phyloP scores from a whole-genome alignment of 2,329 filamentous ascomycete species.

The Nigrospora osmanthi region DNA sequence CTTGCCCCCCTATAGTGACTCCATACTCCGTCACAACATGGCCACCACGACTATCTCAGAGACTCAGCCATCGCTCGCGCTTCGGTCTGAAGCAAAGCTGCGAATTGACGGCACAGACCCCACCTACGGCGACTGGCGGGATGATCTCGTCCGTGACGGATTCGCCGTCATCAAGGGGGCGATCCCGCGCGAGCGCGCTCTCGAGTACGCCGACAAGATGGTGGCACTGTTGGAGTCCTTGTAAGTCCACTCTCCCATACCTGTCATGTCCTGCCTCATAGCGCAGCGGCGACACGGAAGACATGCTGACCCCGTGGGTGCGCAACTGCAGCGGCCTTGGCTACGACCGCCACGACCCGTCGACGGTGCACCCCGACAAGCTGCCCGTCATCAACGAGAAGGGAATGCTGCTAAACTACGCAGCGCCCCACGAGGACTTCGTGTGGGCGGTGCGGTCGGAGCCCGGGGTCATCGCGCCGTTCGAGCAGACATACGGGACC shows the following conservation, averaged over 20 bases:
- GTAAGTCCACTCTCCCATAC: background rate
- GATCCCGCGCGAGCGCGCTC: slow-evolving; percentile 9
- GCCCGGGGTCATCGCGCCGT: slow-evolving; percentile 35
- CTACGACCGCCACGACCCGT: slow-evolving; percentile 25
- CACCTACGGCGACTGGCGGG: slow-evolving; percentile 11
- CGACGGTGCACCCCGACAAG: slow-evolving; percentile 24
- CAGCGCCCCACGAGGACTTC: slow-evolving; percentile 38
- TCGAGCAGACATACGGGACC: slow-evolving; percentile 36
- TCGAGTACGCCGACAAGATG: slow-evolving; percentile 10
- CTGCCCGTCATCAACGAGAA: slow-evolving; percentile 34
- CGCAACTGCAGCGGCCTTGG: slow-evolving; percentile 7
- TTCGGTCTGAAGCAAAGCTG: background rate
- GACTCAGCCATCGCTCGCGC: too few relatives aligned
- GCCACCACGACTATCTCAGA: too few relatives aligned
- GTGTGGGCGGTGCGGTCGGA: slow-evolving; percentile 39
- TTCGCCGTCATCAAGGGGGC: slow-evolving; percentile 18
- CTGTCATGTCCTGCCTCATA: background rate
- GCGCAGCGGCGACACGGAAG: too few relatives aligned
- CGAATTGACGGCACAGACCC: slow-evolving; percentile 1
- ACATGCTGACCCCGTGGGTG: too few relatives aligned
- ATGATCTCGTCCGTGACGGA: slow-evolving; percentile 16
- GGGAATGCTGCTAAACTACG: slow-evolving; percentile 39
- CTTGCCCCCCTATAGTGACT: too few relatives aligned
- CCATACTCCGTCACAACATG: too few relatives aligned
- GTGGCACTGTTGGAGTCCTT: slow-evolving; percentile 9